Conservation (phyloP, 495 filamentous ascomycete species). For the Talaromyces liani region DNA sequence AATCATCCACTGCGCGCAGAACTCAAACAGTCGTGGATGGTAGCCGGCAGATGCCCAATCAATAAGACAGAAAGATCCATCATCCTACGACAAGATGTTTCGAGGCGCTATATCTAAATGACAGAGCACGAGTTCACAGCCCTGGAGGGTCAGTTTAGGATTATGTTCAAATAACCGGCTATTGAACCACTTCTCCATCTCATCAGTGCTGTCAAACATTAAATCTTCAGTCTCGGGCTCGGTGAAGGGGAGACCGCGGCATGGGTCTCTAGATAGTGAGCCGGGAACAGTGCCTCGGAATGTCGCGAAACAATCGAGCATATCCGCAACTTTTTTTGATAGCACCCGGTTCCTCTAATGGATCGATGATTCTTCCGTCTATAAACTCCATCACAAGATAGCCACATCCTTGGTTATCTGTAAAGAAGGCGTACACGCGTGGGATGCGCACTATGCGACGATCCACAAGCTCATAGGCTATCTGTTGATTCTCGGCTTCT, state of each 20-base stretch:
- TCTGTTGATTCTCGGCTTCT: constrained; percentile 23
- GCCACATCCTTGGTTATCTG: constrained; percentile 13
- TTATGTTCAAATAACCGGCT: constrained; percentile 15
- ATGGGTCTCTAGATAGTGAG: constrained; percentile 13
- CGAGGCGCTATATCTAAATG: not conserved
- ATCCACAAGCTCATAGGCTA: constrained; percentile 23
- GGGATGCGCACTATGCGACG: constrained; percentile 22
- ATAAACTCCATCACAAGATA: constrained; percentile 31
- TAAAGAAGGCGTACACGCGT: constrained; percentile 22
- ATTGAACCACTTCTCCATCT: constrained; percentile 20
- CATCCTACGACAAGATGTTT: constrained; percentile 19
- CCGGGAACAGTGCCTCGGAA: constrained; percentile 14
- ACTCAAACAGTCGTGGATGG: constrained; percentile 21
- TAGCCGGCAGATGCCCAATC: constrained; percentile 23
- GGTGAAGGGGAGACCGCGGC: constrained; percentile 15
- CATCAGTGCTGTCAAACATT: constrained; percentile 12
- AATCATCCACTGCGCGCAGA: constrained; percentile 16
- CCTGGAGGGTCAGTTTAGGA: constrained; percentile 11
- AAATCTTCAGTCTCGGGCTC: constrained; percentile 14
- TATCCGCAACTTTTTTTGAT: constrained; percentile 13
- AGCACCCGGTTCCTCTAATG: constrained; percentile 12
- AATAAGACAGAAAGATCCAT: constrained; percentile 17
- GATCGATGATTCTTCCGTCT: constrained; percentile 17
- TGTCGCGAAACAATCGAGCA: constrained; percentile 19
- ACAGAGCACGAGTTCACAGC: not conserved